Percentiles rank a stretch among this genome's conserved stretches.
Conservation (phyloP, 345 rosid species). For the Carallia brachiata region DNA sequence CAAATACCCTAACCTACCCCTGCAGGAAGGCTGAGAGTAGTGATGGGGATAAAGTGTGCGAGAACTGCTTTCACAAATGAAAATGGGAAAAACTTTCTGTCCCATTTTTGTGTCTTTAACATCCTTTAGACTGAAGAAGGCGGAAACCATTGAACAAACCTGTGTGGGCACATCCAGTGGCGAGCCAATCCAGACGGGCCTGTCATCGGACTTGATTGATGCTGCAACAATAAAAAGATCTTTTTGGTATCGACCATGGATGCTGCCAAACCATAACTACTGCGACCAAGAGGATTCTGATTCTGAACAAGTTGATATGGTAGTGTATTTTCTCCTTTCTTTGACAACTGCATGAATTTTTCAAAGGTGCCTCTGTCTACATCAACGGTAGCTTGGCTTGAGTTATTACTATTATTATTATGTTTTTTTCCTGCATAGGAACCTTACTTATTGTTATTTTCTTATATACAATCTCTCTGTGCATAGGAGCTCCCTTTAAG, state of each 20-base stretch:
- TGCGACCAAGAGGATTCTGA: conserved; percentile 18
- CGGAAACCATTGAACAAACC: conserved; percentile 19
- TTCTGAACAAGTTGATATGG: conserved; percentile 23
- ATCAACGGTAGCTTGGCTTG: neutral
- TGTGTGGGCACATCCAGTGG: conserved; percentile 1
- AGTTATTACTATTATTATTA: neutral
- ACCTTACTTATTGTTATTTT: too few species aligned
- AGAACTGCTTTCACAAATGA: conserved; percentile 1
- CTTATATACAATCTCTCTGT: neutral
- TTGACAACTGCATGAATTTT: neutral
- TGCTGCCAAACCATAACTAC: conserved; percentile 24
- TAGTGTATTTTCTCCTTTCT: conserved; percentile 5
- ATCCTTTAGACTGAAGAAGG: conserved; percentile 42
- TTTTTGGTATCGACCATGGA: conserved; percentile 34
- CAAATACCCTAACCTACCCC: neutral
- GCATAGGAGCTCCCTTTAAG: conserved; percentile 24
- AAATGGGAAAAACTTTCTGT: conserved; percentile 5
- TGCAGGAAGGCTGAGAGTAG: neutral
- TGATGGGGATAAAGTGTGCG: conserved; percentile 19
- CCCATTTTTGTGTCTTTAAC: conserved; percentile 41
- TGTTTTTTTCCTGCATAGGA: neutral
- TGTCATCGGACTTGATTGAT: neutral
- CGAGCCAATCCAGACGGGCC: conserved; percentile 10
- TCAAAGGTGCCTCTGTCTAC: too few species aligned
- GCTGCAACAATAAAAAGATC: conserved; percentile 10